Conservation (phyloP, 2,329 filamentous ascomycete genomes). For the Fusarium sp. region DNA sequence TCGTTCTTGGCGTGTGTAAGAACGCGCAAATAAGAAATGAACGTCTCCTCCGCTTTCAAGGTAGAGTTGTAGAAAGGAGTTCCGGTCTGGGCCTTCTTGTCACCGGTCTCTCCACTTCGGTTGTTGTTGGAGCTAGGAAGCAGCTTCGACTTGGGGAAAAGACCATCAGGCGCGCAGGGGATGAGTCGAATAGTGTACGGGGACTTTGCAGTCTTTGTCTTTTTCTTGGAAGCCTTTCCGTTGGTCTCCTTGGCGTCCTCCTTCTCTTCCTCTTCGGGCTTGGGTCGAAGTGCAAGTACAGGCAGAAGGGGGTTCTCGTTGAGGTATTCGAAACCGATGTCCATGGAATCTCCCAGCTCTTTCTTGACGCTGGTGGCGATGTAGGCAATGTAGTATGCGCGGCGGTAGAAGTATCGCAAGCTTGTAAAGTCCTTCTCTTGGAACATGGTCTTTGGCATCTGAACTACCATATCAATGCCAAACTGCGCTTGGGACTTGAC, state of each 20-base stretch:
- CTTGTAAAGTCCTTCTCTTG: constrained; percentile 96
- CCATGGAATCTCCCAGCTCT: constrained; percentile 64
- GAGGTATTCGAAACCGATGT: constrained; percentile 73
- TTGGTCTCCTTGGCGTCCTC: constrained; percentile 28
- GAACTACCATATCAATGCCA: constrained; percentile 84
- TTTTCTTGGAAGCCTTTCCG: constrained; percentile 43
- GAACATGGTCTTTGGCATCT: constrained; percentile 84
- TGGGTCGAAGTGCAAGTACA: constrained; percentile 64
- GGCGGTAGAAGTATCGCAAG: constrained; percentile 93
- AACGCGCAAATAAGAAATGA: constrained; percentile 79
- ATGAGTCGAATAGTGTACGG: constrained; percentile 79
- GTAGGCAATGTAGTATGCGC: constrained; percentile 90
- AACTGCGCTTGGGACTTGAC: constrained; percentile 70
- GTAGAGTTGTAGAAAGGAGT: constrained; percentile 93
- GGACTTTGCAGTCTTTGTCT: constrained; percentile 46
- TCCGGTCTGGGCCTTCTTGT: constrained; percentile 58
- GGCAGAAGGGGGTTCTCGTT: constrained; percentile 84
- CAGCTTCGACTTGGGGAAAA: constrained; percentile 80
- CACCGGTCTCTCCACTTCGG: constrained; percentile 63
- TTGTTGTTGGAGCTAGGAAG: constrained; percentile 77
- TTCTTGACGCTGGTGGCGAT: constrained; percentile 78
- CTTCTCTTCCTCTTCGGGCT: constrained; percentile 35
- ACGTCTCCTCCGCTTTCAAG: constrained; percentile 80
- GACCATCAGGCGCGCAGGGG: constrained; percentile 74
- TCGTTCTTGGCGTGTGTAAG: constrained; percentile 77